Base-by-base conservation (phyloP, 2,329 filamentous ascomycete species). In the Talaromyces rugulosus region DNA sequence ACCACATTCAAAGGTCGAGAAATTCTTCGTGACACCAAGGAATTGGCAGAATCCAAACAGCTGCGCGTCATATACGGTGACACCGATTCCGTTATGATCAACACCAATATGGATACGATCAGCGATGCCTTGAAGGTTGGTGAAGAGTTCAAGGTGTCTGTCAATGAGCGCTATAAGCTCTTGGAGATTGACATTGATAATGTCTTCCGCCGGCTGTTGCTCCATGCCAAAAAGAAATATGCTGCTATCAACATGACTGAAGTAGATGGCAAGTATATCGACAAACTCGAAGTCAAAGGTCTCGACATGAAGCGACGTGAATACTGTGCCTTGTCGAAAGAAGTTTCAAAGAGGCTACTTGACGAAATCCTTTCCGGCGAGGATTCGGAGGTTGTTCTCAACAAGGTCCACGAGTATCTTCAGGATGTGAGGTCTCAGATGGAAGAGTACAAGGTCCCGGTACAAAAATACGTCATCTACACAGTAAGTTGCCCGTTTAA, bases 61-160 rank as follows among this genome's bases (percentile, higher is more conserved):
- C 84, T 99, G 33, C 90, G 95, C 71, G 95, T 99, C 74, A 98
- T 99, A 66, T 99, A 99, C 70, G 95, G 95, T 80, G 95, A 99
- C 78, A 99, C 95, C 12, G 95, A 99, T 77, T 99, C 95, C 8
- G 95, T 99, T 78, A 99, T 99, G 95, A 98, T 99, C 81, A 99
- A 99, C 72, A 96, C 95, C 66, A 98, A 98, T 72, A 92, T 95
- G 60, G 91, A 97, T 77, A 96, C 90, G 67, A 90, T 98, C 33
- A 87, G 90, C 34, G 92, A 96, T 70, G 95, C 95, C 1, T 81
- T 97, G 69, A 93, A 90, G 72, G 90, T 99, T 58, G 96, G 95
- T 62, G 88, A 92, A 52, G 92, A 98, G 65, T 98, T 99, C 83
- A 98, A 97, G 79, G 89, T 87, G 69, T 87, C 91, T 28, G 95